phyloP scores from a whole-genome alignment of 495 filamentous ascomycete species.

The Penicillium turbatum region DNA sequence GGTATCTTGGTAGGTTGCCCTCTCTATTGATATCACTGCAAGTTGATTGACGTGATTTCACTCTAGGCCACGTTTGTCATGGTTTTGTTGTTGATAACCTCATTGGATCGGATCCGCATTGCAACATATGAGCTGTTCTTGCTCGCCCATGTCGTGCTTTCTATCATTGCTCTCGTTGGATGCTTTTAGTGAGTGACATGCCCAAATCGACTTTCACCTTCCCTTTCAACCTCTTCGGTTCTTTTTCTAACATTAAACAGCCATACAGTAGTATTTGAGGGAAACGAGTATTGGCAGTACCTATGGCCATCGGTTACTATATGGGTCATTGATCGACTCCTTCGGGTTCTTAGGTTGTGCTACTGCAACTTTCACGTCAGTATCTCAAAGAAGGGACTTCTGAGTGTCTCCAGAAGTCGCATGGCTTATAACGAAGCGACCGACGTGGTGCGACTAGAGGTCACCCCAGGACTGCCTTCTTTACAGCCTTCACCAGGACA shows the following conservation, averaged over 20 bases:
- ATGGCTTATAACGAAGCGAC: constrained; percentile 45
- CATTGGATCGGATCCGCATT: constrained; percentile 45
- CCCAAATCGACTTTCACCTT: neutral
- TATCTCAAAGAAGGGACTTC: constrained; percentile 8
- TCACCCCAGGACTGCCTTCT: constrained; percentile 30
- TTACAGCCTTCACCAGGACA: constrained; percentile 43
- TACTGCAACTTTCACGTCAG: constrained; percentile 45
- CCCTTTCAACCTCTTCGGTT: neutral
- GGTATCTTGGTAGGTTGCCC: constrained; percentile 28
- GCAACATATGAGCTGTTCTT: constrained; percentile 53
- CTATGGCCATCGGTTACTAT: constrained; percentile 49
- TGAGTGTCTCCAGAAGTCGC: constrained; percentile 28
- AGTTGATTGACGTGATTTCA: neutral
- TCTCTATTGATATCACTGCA: neutral
- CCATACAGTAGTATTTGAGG: constrained; percentile 47
- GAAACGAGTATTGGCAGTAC: constrained; percentile 46
- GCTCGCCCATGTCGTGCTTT: constrained; percentile 49
- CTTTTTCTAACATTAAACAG: constrained; percentile 24
- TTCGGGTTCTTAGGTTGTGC: constrained; percentile 44
- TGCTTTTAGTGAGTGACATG: constrained; percentile 48
- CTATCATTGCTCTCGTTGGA: constrained; percentile 45
- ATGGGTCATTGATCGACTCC: constrained; percentile 49
- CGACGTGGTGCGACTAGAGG: constrained; percentile 48
- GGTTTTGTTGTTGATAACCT: constrained; percentile 41
- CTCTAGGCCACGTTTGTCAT: constrained; percentile 46